Evolutionary conservation across 805 yeast species (phyloP).

Genomic region (Cyberlindnera subsufficiens): DNA sequence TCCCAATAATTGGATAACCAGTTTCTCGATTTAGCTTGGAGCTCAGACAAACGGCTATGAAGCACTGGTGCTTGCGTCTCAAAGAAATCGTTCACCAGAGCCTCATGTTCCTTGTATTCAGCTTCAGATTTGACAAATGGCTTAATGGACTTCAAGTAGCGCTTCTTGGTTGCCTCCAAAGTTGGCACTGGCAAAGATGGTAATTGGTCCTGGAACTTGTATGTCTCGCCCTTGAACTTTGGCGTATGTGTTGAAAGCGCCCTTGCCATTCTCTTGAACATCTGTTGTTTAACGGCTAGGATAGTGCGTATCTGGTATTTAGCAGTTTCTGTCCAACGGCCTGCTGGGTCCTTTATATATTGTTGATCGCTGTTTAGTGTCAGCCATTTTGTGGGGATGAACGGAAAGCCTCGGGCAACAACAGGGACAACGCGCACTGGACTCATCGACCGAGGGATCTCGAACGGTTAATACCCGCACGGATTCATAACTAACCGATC

Average conservation of each 20-base stretch:
- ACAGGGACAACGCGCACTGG: not conserved
- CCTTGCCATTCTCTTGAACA: slow-evolving; percentile 24
- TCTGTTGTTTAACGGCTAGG: slow-evolving; percentile 1
- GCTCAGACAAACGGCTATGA: slow-evolving; percentile 57
- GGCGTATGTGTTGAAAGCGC: slow-evolving; percentile 13
- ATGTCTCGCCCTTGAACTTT: slow-evolving; percentile 57
- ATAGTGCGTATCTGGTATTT: not conserved
- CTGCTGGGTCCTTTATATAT: not conserved
- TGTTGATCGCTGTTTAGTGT: not conserved
- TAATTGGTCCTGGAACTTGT: slow-evolving; percentile 61
- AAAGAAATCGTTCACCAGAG: slow-evolving; percentile 60
- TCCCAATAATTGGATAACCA: slow-evolving; percentile 96
- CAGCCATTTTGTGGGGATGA: slow-evolving; percentile 2
- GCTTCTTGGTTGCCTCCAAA: slow-evolving; percentile 59
- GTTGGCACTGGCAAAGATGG: slow-evolving; percentile 89
- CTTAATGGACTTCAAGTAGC: slow-evolving; percentile 65
- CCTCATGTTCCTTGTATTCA: slow-evolving; percentile 47
- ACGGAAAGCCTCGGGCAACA: slow-evolving; percentile 2
- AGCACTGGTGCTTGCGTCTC: slow-evolving; percentile 62
- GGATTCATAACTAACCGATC: no score
- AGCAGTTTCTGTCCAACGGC: not conserved
- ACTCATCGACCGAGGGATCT: no score
- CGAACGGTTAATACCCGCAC: no score
- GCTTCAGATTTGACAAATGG: slow-evolving; percentile 53
- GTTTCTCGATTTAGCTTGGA: slow-evolving; percentile 47